Base-by-base conservation (phyloP, 164 flowering plant genomes). In the Protea cynaroides region DNA sequence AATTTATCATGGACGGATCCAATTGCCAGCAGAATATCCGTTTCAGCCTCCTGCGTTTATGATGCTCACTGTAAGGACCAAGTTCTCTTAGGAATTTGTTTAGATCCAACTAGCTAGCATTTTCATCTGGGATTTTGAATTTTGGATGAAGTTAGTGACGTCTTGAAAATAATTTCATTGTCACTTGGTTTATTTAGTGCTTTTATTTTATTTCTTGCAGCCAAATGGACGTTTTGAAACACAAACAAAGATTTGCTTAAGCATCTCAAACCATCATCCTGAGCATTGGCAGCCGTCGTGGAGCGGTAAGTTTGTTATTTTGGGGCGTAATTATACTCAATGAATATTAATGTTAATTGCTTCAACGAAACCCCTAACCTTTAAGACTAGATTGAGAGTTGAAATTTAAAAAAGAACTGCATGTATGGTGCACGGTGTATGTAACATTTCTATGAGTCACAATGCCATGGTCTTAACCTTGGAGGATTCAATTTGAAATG, bases 201-300 rank as follows among this genome's bases (percentile, higher is more conserved):
- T 47, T 14, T 37, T 9, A 34, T 65, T 15, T 71, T 18, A 49
- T 7, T 63, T 69, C 19, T 81, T 78, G 47, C 84, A 91, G 99
- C 97, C 97, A 21, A 94, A 89, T 77, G 99, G 99, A 25, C 90
- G 97, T 21, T 94, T 91, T 71, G 99, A 91, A 75, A 94, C 96
- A 34, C 95, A 94, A 75, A 94, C 97, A 25, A 94, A 91, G 81
- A 92, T 94, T 56, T 94, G 99, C 74, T 70, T 94, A 58, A 94
- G 99, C 71, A 94, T 91, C 68, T 94, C 97, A 8, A 91, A 92
- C 75, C 87, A 94, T 76, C 99, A 94, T 66, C 99, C 97, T 15
- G 99, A 94, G 81, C 99, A 94, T 72, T 94, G 99, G 97, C 99
- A 94, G 75, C 99, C 99, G 49, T 94, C 99, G 19, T 94, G 97